Conservation (phyloP, 495 filamentous ascomycete genomes). For the Endocarpon pusillum region DNA sequence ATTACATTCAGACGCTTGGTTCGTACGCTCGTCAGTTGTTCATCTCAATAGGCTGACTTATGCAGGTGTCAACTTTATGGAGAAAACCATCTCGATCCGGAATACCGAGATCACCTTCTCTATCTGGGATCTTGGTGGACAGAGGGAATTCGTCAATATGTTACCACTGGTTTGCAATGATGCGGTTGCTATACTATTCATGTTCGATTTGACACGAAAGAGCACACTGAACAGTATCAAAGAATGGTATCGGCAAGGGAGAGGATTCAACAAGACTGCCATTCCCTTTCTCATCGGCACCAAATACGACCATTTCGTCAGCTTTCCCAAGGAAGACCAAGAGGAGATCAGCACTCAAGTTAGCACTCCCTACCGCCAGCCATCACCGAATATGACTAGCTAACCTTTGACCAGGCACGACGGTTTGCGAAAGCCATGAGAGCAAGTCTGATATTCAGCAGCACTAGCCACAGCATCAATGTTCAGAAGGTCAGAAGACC, state of each 20-base stretch:
- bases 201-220: constrained; percentile 97
- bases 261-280: constrained; percentile 97
- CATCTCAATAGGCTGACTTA: background rate
- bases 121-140: constrained; percentile 96
- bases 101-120: constrained; percentile 99
- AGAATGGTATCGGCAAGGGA: constrained; percentile 96
- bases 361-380: constrained; percentile 7
- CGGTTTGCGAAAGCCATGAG: constrained; percentile 97
- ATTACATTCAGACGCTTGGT: constrained; percentile 98
- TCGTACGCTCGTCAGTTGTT: constrained; percentile 5
- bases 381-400: background rate
- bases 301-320: constrained; percentile 98
- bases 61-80: constrained; percentile 94
- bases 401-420: constrained; percentile 44
- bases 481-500: constrained; percentile 70
- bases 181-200: constrained; percentile 94
- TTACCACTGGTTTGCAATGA: constrained; percentile 96
- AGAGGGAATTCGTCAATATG: constrained; percentile 99
- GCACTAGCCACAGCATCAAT: constrained; percentile 97
- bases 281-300: constrained; percentile 94
- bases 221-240: constrained; percentile 97
- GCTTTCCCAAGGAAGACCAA: constrained; percentile 91
- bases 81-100: constrained; percentile 97
- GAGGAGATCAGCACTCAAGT: constrained; percentile 96
- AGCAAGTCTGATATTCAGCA: constrained; percentile 91